phyloP scores from a whole-genome alignment of 148 eudicot species.

The Drosera capensis region DNA sequence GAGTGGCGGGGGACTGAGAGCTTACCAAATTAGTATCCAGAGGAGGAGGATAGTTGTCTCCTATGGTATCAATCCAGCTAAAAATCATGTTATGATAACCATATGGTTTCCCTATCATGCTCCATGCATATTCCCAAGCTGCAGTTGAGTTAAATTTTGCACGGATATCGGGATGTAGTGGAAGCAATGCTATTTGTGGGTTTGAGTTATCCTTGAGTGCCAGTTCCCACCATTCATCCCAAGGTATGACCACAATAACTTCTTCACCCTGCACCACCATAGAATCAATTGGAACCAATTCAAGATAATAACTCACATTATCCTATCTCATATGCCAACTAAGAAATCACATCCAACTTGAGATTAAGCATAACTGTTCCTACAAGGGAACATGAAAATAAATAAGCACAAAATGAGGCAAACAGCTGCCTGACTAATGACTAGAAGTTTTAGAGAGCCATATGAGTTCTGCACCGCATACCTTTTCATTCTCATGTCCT shows the following conservation, averaged over 20 bases:
- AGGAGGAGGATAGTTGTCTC: conserved; percentile 94
- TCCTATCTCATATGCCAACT: too few relatives aligned
- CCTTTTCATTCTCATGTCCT: conserved; percentile 98
- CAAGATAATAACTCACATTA: neutral
- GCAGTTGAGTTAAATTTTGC: conserved; percentile 70
- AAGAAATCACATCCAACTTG: too few relatives aligned
- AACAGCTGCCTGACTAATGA: neutral
- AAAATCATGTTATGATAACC: conserved; percentile 99
- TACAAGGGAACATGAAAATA: too few relatives aligned
- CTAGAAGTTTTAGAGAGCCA: neutral
- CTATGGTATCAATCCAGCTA: conserved; percentile 97
- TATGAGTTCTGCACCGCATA: conserved; percentile 7
- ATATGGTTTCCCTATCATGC: conserved; percentile 97
- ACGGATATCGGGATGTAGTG: conserved; percentile 85
- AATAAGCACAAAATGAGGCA: neutral
- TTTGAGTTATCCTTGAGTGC: conserved; percentile 73
- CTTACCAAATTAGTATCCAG: conserved; percentile 99
- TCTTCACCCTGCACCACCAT: conserved; percentile 72
- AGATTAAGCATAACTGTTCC: too few relatives aligned
- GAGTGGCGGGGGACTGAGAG: neutral
- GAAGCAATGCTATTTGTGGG: conserved; percentile 86
- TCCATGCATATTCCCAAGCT: conserved; percentile 93
- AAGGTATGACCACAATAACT: conserved; percentile 73
- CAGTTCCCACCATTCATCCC: conserved; percentile 99
- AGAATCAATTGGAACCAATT: neutral